Evolutionary conservation across 148 eudicot genomes (phyloP), one percentile per base, ranked within the genome.

Genomic region (Rhododendron molle): DNA sequence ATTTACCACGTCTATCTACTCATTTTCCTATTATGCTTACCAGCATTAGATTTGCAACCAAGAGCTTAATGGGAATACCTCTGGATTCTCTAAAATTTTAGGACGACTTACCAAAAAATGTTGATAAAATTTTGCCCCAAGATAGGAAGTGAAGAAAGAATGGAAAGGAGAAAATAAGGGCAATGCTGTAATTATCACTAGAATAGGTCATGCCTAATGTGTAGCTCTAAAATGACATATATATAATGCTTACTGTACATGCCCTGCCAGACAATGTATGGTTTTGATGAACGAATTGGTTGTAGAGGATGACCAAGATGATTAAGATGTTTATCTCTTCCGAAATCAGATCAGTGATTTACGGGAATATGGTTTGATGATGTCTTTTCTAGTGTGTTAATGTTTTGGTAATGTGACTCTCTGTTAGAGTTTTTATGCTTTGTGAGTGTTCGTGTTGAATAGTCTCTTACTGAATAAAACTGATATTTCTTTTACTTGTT

Each of bases 361-460:
- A 71, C 79, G 26, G 32, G 79, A 65, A 43, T 67, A 67, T 83
- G 60, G 85, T 83, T 71, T 83, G 79, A 30, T 49, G 62, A 71
- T 7, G 49, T 10, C 20, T 21, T 50, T 83, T 69, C 7, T 83
- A 4, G 50, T 72, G 28, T 58, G 85, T 83, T 20, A 44, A 72
- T 44, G 62, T 83, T 83, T 71, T 26, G 56, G 40, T n/a, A 20
- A 28, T 71, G 44, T 67, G 56, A 65, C 16, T 60, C 16, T 82
- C 16, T 18, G 21, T 32, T 67, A 34, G 34, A 43, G 32, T 65
- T 82, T 43, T 38, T 18, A 38, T 67, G 32, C 23, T 28, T 7
- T 60, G 10, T 38, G 20, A 50, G 65, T 18, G 9, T 5, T 16
- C 34, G 10, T 83, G 32, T 16, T 46, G 78, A 82, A 38, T 65